Conservation (phyloP, 345 rosid species). For the Odontarrhena argentea region DNA sequence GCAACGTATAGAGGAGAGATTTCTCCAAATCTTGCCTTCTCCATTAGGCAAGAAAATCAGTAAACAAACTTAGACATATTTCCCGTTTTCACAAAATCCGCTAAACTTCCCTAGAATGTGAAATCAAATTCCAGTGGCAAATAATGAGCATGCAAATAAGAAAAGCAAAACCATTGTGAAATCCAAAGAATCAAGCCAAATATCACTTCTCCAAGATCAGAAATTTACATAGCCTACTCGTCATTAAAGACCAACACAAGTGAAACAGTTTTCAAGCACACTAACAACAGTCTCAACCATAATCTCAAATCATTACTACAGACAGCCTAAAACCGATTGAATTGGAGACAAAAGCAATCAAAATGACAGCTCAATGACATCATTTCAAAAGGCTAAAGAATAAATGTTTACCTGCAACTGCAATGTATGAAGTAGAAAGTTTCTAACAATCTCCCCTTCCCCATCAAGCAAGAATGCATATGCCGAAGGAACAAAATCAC, state of each 20-base stretch:
- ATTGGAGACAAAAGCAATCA: neutral
- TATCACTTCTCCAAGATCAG: neutral
- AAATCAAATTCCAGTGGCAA: constrained; percentile 31
- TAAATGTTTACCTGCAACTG: constrained; percentile 77
- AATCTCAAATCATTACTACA: constrained; percentile 4
- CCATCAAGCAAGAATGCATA: constrained; percentile 88
- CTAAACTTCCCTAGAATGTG: constrained; percentile 38
- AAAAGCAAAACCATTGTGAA: constrained; percentile 2
- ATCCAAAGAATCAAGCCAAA: constrained; percentile 1
- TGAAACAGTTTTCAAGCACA: neutral
- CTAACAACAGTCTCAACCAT: constrained; percentile 6
- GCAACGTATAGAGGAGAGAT: constrained; percentile 74
- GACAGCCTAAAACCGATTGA: neutral
- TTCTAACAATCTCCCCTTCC: constrained; percentile 85
- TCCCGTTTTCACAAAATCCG: constrained; percentile 37
- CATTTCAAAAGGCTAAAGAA: neutral
- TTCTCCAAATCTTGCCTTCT: constrained; percentile 73
- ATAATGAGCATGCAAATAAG: constrained; percentile 31
- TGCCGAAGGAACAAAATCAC: constrained; percentile 96
- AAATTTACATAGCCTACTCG: neutral
- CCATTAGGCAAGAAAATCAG: constrained; percentile 75
- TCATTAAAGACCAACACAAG: neutral
- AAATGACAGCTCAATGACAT: constrained; percentile 7
- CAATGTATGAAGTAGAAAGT: constrained; percentile 88
- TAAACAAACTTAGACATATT: constrained; percentile 30